phyloP scores from a whole-genome alignment of 2,329 filamentous ascomycete genomes.

The Trichoderma cornu-damae region DNA sequence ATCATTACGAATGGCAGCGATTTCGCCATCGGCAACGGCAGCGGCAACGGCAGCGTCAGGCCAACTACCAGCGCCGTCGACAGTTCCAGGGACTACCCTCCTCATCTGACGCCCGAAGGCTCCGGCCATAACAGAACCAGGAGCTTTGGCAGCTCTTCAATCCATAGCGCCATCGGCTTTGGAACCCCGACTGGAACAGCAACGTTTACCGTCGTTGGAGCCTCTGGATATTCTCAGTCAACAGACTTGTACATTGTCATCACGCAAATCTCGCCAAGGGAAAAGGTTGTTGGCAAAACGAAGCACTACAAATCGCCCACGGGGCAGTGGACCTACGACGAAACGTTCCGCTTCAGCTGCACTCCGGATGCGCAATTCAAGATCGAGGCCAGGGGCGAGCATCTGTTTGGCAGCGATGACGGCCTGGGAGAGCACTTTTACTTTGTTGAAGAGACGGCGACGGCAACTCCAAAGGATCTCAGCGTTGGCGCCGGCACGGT shows the following conservation, averaged over 20 bases:
- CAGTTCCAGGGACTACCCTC: conserved; percentile 1
- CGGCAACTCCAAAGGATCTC: conserved; percentile 65
- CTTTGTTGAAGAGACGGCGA: conserved; percentile 77
- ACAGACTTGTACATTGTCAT: conserved; percentile 75
- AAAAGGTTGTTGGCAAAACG: conserved; percentile 83
- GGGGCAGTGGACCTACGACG: conserved; percentile 65
- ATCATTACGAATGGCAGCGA: conserved; percentile 33
- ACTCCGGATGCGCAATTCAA: conserved; percentile 82
- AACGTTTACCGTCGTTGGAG: conserved; percentile 72
- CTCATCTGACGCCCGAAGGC: not conserved
- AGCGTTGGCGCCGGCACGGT: conserved; percentile 69
- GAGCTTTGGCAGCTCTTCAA: conserved; percentile 61
- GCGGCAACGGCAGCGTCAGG: conserved; percentile 37
- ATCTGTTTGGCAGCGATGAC: conserved; percentile 77
- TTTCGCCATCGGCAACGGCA: conserved; percentile 21
- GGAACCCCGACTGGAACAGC: conserved; percentile 67
- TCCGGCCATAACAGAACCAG: conserved; percentile 46
- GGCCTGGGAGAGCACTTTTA: conserved; percentile 81
- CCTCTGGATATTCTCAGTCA: conserved; percentile 68
- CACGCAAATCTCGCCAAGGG: conserved; percentile 61
- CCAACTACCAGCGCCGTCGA: conserved; percentile 36
- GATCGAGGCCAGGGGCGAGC: conserved; percentile 77
- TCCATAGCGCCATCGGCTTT: conserved; percentile 54
- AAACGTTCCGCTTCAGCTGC: conserved; percentile 73
- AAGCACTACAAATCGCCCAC: conserved; percentile 74